phyloP scores from a whole-genome alignment of 2,329 filamentous ascomycete species.

The Talaromyces amestolkiae region DNA sequence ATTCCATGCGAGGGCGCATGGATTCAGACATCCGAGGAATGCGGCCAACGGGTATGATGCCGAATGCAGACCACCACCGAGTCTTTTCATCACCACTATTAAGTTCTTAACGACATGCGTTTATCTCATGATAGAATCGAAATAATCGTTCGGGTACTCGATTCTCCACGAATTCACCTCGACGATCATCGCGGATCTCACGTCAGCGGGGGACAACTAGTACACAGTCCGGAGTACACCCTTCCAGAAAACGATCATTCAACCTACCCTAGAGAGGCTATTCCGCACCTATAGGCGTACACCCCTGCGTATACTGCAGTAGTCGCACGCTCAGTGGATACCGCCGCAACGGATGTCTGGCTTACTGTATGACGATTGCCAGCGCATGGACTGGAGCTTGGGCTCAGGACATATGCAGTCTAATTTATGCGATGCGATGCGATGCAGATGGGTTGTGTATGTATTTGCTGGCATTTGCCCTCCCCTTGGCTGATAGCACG shows the following conservation, averaged over 20 bases:
- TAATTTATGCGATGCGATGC: not conserved
- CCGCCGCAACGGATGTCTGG: conserved; percentile 5
- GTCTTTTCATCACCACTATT: not conserved
- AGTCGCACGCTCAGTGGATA: conserved; percentile 9
- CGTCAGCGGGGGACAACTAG: not conserved
- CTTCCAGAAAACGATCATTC: not conserved
- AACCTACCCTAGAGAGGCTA: not conserved
- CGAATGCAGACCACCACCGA: conserved; percentile 4
- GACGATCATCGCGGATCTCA: conserved; percentile 10
- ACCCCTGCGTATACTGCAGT: conserved; percentile 10
- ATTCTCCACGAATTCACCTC: not conserved
- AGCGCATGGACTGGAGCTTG: conserved; percentile 7
- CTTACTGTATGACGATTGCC: conserved; percentile 7
- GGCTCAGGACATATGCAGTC: not conserved
- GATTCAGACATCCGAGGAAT: conserved; percentile 14
- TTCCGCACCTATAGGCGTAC: not conserved
- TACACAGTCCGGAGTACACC: not conserved
- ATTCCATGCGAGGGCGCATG: conserved; percentile 15
- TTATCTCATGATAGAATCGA: no score
- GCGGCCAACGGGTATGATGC: conserved; percentile 8
- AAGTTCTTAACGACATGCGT: no score
- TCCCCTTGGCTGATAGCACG: not conserved
- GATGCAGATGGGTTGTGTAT: not conserved
- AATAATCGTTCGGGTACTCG: not conserved
- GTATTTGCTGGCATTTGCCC: conserved; percentile 1